phyloP scores from a whole-genome alignment of 2,329 filamentous ascomycete genomes.

The Dothidotthia symphoricarpi region DNA sequence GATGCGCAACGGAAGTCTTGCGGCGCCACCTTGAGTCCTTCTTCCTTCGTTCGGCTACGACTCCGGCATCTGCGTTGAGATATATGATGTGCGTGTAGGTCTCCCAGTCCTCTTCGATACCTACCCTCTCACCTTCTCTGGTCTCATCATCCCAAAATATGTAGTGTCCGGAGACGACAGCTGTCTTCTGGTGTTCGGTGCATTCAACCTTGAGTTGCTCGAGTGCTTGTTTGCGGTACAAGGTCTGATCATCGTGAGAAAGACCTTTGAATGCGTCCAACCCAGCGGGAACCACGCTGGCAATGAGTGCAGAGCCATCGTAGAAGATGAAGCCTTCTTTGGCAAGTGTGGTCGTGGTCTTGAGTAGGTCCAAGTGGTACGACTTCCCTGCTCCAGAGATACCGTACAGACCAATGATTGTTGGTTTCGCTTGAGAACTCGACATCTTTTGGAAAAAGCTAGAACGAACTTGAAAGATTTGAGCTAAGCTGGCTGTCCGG shows the following conservation, averaged over 20 bases:
- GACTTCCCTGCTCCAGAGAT: constrained; percentile 57
- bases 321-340: constrained; percentile 47
- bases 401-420: constrained; percentile 56
- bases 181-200: constrained; percentile 34
- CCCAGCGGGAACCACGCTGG: constrained; percentile 46
- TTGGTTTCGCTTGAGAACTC: too few relatives aligned
- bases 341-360: constrained; percentile 27
- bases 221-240: too few relatives aligned
- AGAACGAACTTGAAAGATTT: too few relatives aligned
- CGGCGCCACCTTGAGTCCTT: constrained; percentile 40
- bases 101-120: constrained; percentile 47
- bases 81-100: constrained; percentile 60
- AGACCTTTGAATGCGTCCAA: constrained; percentile 52
- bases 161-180: constrained; percentile 56
- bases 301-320: constrained; percentile 55
- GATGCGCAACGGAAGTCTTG: background rate
- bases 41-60: constrained; percentile 40
- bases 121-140: constrained; percentile 34
- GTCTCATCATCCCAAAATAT: constrained; percentile 53
- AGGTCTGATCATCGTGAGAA: too few relatives aligned
- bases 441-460: too few relatives aligned
- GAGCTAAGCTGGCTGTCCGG: too few relatives aligned
- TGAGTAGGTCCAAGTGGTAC: constrained; percentile 46
- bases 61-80: constrained; percentile 43
- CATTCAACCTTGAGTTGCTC: constrained; percentile 47